Conservation (phyloP, 768 basidiomycete species). For the Chalciporus pseudorubinellus region DNA sequence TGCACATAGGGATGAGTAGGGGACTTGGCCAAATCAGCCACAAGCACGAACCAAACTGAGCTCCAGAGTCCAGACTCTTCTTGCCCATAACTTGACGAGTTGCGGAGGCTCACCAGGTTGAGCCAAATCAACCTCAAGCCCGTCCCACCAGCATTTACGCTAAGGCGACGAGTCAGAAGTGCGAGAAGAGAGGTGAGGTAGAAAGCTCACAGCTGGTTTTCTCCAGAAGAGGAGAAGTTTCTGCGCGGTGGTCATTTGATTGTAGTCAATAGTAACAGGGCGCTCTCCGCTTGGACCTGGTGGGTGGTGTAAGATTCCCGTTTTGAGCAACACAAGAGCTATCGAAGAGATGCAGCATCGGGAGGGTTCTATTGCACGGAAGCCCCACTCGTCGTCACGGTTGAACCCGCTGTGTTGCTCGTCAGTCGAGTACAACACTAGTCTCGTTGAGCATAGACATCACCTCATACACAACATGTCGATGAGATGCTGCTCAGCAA, state of each 20-base stretch:
- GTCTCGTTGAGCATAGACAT: slow-evolving; percentile 11
- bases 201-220: slow-evolving; percentile 88
- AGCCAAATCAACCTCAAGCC: slow-evolving; percentile 83
- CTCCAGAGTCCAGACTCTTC: slow-evolving; percentile 98
- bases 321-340: slow-evolving; percentile 95
- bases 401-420: slow-evolving; percentile 70
- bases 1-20: slow-evolving; percentile 1
- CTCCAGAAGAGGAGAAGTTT: slow-evolving; percentile 97
- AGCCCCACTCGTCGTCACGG: slow-evolving; percentile 98
- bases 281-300: slow-evolving; percentile 53
- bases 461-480: slow-evolving; percentile 99
- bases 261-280: slow-evolving; percentile 80
- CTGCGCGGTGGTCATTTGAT: slow-evolving; percentile 96
- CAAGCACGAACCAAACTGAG: slow-evolving; percentile 71
- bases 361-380: slow-evolving; percentile 90
- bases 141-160: slow-evolving; percentile 99
- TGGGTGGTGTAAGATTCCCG: slow-evolving; percentile 81
- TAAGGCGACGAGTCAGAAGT: slow-evolving; percentile 30
- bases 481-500: slow-evolving; percentile 98
- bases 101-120: slow-evolving; percentile 49
- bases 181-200: neutral
- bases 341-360: slow-evolving; percentile 98
- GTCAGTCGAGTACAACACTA: slow-evolving; percentile 10
- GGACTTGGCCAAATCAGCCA: neutral
- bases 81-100: slow-evolving; percentile 89